Evolutionary conservation across 768 basidiomycete genomes (phyloP).

Genomic region (Crassisporium funariophilum): DNA sequence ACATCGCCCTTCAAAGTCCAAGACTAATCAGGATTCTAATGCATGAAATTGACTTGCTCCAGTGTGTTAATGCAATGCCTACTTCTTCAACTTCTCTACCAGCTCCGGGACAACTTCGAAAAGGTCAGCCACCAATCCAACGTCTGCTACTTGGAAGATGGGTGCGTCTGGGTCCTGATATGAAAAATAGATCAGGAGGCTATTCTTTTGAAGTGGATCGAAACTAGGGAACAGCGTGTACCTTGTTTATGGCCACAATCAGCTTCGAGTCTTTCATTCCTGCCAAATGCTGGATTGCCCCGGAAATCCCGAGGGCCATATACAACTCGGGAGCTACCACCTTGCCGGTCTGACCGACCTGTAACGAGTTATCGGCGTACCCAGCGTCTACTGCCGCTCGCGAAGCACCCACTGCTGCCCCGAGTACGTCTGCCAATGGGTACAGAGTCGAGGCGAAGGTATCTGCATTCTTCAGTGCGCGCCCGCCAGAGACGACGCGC

Average conservation of each 20-base stretch:
- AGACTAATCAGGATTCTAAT: too few relatives aligned
- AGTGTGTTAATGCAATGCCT: constrained; percentile 11
- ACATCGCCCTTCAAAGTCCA: too few relatives aligned
- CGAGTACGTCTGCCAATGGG: constrained; percentile 90
- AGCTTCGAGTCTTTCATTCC: constrained; percentile 99
- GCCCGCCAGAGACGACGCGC: constrained; percentile 91
- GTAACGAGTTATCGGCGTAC: constrained; percentile 95
- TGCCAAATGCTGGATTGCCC: constrained; percentile 97
- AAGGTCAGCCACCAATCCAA: constrained; percentile 91
- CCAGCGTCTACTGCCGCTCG: constrained; percentile 98
- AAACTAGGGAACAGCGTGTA: constrained; percentile 27
- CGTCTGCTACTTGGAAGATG: constrained; percentile 98
- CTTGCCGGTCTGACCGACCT: constrained; percentile 99
- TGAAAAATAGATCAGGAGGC: constrained; percentile 9
- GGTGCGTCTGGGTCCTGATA: constrained; percentile 92
- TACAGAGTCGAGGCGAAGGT: constrained; percentile 87
- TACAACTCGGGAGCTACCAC: constrained; percentile 97
- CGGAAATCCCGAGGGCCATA: constrained; percentile 95
- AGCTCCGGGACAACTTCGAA: constrained; percentile 92
- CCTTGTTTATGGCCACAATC: constrained; percentile 98
- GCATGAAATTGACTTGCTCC: too few relatives aligned
- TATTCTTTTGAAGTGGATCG: neutral
- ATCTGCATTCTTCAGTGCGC: constrained; percentile 92
- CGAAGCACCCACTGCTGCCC: constrained; percentile 97
- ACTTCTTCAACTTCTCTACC: constrained; percentile 77